Conservation (phyloP, 2,329 filamentous ascomycete genomes). For the Tolypocladium nubicola region DNA sequence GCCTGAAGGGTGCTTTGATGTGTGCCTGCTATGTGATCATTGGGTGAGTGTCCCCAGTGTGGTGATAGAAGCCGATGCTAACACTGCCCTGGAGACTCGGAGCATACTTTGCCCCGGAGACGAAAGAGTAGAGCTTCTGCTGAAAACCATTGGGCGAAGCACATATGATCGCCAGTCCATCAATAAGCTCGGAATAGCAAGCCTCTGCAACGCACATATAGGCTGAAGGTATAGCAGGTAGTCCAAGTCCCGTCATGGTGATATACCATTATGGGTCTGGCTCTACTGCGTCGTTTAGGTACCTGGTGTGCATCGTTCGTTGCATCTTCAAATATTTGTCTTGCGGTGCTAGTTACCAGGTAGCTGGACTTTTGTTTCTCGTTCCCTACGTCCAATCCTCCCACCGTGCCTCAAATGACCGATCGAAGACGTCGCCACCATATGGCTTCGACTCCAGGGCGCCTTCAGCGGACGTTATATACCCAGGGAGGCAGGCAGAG, state of each 20-base stretch:
- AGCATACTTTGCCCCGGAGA: slow-evolving; percentile 5
- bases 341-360: too few relatives aligned
- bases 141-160: too few relatives aligned
- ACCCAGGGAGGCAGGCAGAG: slow-evolving; percentile 42
- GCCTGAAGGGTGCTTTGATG: slow-evolving; percentile 43
- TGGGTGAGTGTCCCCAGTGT: slow-evolving; percentile 14
- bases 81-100: slow-evolving; percentile 1
- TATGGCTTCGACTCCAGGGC: background rate
- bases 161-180: background rate
- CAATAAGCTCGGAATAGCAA: background rate
- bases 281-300: too few relatives aligned
- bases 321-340: background rate
- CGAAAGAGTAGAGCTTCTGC: background rate
- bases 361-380: background rate
- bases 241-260: background rate
- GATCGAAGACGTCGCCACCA: background rate
- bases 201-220: background rate
- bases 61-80: background rate
- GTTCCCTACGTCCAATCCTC: background rate
- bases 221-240: background rate
- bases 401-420: background rate
- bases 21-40: slow-evolving; percentile 45
- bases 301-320: too few relatives aligned
- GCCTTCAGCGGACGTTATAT: slow-evolving; percentile 22
- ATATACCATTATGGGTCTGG: background rate